Base-by-base conservation (phyloP, 2,329 filamentous ascomycete genomes). In the Calonectria pauciramosa region DNA sequence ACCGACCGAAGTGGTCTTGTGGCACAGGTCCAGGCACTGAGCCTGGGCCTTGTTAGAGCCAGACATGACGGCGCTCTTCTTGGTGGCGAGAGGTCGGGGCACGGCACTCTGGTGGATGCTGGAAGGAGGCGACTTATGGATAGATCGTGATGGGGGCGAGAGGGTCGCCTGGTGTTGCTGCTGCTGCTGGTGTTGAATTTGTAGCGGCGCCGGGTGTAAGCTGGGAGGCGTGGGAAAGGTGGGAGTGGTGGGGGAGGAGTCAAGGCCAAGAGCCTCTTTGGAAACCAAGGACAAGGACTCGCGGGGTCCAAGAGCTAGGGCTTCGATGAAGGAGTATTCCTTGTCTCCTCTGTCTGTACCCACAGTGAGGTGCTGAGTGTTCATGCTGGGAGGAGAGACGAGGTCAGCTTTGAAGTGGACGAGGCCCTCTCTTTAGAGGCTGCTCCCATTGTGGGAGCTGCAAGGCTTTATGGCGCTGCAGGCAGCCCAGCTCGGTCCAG, bases 1-100 rank as follows among this genome's bases (percentile, higher is more conserved):
- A 73, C 91, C 91, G 32, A 91, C 87, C 65, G 88, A 84, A 3
- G 91, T 93, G 9, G 91, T 90, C 79, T 89, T 88, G 76, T 86
- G 88, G 83, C 91, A 93, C 54, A 92, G 85, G 54, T 85, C 82
- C 10, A 84, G 80, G 71, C 84, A 85, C 56, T 81, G 77, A 36
- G 77, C 49, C 78, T 85, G 83, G 11, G 83, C 83, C 71, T 83
- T 84, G 68, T 54, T 20, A 3, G 74, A 74, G 68, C 75, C 76
- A 9, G 80, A 73, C 79, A 82, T 82, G 75, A 47, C 69, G 68
- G 20, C 71, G 71, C 74, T 79, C 73, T 75, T 80, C 52, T 82
- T 82, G 52, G 67, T 74, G 59, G 34, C 64, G n/a, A 79, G 70
- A 23, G 80, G 68, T 73, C 68, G 77, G 28, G 77, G 74, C 0